Conservation (phyloP, 306 rosid genomes). For the Notholithocarpus densiflorus region DNA sequence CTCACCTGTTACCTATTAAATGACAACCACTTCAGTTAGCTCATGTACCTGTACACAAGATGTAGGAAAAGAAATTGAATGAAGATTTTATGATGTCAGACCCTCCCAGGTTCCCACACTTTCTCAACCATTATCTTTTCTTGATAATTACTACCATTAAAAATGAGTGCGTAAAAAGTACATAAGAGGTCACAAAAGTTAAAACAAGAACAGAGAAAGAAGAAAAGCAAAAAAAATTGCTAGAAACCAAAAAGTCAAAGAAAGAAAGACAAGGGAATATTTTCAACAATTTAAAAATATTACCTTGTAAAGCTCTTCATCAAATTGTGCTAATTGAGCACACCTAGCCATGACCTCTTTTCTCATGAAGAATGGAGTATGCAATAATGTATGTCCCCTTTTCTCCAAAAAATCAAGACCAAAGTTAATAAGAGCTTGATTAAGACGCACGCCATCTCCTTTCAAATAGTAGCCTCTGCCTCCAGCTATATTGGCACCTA, state of each 20-base stretch:
- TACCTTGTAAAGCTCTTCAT: conserved; percentile 97
- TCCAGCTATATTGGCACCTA: conserved; percentile 91
- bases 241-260: background rate
- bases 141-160: background rate
- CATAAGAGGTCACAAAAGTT: background rate
- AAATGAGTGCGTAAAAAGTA: background rate
- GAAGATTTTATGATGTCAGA: background rate
- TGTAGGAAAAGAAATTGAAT: background rate
- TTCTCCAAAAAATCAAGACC: conserved; percentile 82
- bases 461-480: conserved; percentile 94
- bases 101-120: background rate
- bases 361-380: conserved; percentile 95
- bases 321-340: conserved; percentile 95
- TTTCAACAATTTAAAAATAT: conserved; percentile 4
- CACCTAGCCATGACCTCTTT: conserved; percentile 88
- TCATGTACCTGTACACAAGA: background rate
- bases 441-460: conserved; percentile 90
- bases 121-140: no score
- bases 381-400: conserved; percentile 65
- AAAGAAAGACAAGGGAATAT: background rate
- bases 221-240: background rate
- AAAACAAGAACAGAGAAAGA: background rate
- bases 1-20: conserved; percentile 83
- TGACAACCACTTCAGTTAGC: conserved; percentile 4
- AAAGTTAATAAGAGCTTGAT: conserved; percentile 88